phyloP scores from a whole-genome alignment of 2,329 filamentous ascomycete genomes.

The Xylariaceae sp. region DNA sequence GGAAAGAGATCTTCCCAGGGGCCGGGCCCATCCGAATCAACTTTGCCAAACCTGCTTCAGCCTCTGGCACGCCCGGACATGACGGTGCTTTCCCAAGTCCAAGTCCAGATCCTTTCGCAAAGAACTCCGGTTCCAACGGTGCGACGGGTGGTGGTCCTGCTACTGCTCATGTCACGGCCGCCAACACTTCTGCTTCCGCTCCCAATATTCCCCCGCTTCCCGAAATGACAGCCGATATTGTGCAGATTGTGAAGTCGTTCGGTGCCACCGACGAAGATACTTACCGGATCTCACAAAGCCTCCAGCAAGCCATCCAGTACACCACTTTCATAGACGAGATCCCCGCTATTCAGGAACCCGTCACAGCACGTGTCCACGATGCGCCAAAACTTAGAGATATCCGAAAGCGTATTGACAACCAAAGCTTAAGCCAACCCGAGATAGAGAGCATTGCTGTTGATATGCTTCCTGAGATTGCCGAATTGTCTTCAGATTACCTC shows the following conservation, averaged over 20 bases:
- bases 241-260: slow-evolving; percentile 83
- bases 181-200: slow-evolving; percentile 43
- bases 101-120: slow-evolving; percentile 80
- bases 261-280: slow-evolving; percentile 80
- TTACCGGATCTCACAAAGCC: slow-evolving; percentile 65
- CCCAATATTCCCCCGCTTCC: slow-evolving; percentile 69
- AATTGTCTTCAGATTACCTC: slow-evolving; percentile 91
- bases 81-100: slow-evolving; percentile 87
- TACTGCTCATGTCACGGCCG: slow-evolving; percentile 25
- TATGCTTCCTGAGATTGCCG: slow-evolving; percentile 96
- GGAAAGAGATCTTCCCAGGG: slow-evolving; percentile 97
- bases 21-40: slow-evolving; percentile 93
- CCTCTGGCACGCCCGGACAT: slow-evolving; percentile 83
- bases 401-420: slow-evolving; percentile 95
- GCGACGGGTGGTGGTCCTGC: slow-evolving; percentile 35
- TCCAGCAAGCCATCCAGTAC: slow-evolving; percentile 76
- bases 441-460: slow-evolving; percentile 89
- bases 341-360: slow-evolving; percentile 82
- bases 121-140: slow-evolving; percentile 49
- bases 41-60: slow-evolving; percentile 92
- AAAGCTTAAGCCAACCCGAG: slow-evolving; percentile 78
- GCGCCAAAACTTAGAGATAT: slow-evolving; percentile 94
- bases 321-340: slow-evolving; percentile 77
- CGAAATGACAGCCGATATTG: slow-evolving; percentile 79
- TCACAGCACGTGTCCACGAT: slow-evolving; percentile 85